Evolutionary conservation across 2,329 filamentous ascomycete species (phyloP).

Genomic region (Beauveria varroae): DNA sequence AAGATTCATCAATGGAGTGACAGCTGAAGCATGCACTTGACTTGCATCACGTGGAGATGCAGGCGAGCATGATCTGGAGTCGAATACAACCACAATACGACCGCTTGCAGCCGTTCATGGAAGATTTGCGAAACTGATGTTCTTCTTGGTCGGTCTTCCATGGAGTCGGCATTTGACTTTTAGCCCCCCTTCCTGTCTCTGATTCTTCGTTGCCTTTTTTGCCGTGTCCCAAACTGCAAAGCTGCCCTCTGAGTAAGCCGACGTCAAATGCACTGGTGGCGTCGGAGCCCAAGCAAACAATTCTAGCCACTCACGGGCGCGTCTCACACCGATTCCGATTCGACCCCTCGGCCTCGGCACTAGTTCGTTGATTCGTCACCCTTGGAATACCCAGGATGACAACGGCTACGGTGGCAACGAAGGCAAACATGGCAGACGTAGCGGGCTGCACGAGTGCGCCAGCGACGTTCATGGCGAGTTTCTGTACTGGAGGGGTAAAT

Average conservation of each 20-base stretch:
- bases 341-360: neutral
- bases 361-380: neutral
- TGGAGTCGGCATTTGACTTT: constrained; percentile 3
- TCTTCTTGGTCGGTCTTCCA: neutral
- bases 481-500: neutral
- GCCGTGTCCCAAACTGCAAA: neutral
- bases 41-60: no score
- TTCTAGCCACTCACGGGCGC: neutral
- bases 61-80: no score
- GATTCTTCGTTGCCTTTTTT: neutral
- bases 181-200: neutral
- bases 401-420: neutral
- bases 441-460: no score
- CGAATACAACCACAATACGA: no score
- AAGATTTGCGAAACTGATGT: no score
- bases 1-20: no score
- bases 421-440: no score
- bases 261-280: neutral
- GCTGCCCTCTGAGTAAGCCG: neutral
- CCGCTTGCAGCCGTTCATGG: no score
- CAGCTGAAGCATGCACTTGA: no score
- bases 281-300: neutral
- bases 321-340: neutral
- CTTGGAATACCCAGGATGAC: no score
- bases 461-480: neutral